Evolutionary conservation across 495 filamentous ascomycete species (phyloP).

Genomic region (Lasiosphaeria hispida): DNA sequence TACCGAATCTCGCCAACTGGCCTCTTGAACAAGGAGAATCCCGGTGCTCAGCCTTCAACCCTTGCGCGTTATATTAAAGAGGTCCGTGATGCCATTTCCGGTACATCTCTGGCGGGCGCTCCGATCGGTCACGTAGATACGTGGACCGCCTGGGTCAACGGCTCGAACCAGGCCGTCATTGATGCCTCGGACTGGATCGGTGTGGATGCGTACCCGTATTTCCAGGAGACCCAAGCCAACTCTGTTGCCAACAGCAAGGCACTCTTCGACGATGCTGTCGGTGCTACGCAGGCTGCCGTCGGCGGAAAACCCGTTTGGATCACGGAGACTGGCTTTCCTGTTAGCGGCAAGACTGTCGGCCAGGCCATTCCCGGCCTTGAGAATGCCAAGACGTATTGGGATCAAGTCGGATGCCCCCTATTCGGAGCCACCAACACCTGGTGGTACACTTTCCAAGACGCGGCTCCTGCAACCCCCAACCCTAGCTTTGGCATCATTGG

Average conservation of each 20-base stretch:
- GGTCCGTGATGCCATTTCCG: slow-evolving; percentile 56
- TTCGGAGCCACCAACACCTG: slow-evolving; percentile 68
- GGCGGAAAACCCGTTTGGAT: slow-evolving; percentile 76
- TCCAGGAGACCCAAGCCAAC: slow-evolving; percentile 68
- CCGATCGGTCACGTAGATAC: slow-evolving; percentile 88
- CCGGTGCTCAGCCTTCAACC: slow-evolving; percentile 55
- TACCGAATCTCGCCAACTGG: slow-evolving; percentile 71
- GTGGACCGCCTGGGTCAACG: slow-evolving; percentile 82
- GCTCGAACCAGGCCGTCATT: slow-evolving; percentile 67
- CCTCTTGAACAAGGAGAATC: slow-evolving; percentile 38
- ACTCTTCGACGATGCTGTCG: slow-evolving; percentile 63
- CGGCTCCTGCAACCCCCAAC: slow-evolving; percentile 51
- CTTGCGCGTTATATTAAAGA: slow-evolving; percentile 66
- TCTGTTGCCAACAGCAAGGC: slow-evolving; percentile 56
- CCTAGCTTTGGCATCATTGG: slow-evolving; percentile 67
- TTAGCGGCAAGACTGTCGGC: slow-evolving; percentile 59
- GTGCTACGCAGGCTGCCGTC: slow-evolving; percentile 55
- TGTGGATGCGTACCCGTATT: slow-evolving; percentile 74
- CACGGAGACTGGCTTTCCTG: slow-evolving; percentile 88
- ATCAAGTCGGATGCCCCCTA: slow-evolving; percentile 68
- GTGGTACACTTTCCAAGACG: slow-evolving; percentile 76
- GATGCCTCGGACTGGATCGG: slow-evolving; percentile 72
- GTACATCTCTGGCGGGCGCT: slow-evolving; percentile 53
- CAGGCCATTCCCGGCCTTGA: slow-evolving; percentile 58
- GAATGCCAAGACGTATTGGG: slow-evolving; percentile 82